A percentile compares a stretch with the other conserved stretches of the same genome.
These are phyloP conservation scores for Lepidium didymum DNA, from an alignment of 345 rosid genomes.

Conservation along the genomic window DNA sequence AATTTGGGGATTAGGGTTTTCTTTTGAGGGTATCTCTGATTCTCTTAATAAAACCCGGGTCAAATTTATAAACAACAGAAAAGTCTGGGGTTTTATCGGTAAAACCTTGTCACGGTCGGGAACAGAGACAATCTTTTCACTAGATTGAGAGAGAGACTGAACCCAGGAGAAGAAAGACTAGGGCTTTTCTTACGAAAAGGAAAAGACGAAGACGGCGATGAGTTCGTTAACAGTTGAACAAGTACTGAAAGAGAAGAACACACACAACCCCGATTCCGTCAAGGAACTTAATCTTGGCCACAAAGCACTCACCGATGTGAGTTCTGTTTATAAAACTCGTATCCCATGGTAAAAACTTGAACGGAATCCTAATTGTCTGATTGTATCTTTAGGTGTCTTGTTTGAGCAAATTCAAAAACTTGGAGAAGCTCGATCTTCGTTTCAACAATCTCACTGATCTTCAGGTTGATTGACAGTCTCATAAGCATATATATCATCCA, in stretches of 20 bases:
- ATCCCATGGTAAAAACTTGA: neutral
- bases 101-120: neutral
- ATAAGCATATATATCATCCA: neutral
- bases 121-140: neutral
- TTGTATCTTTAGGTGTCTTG: conserved; percentile 48
- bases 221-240: conserved; percentile 45
- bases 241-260: conserved; percentile 50
- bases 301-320: conserved; percentile 72
- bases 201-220: conserved; percentile 35
- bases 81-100: neutral
- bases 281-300: conserved; percentile 54
- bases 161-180: neutral
- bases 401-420: conserved; percentile 55
- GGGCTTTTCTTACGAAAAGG: conserved; percentile 14
- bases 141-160: neutral
- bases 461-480: conserved; percentile 33
- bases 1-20: too few species aligned
- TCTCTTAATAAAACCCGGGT: neutral
- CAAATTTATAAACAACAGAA: neutral
- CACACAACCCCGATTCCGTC: conserved; percentile 42
- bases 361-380: conserved; percentile 1
- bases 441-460: conserved; percentile 71
- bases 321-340: neutral
- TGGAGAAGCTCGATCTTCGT: conserved; percentile 80
- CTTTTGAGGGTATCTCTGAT: neutral